Evolutionary conservation across 768 basidiomycete genomes (phyloP), one percentile per base, ranked within the genome.

Genomic region (Russula sp.): DNA sequence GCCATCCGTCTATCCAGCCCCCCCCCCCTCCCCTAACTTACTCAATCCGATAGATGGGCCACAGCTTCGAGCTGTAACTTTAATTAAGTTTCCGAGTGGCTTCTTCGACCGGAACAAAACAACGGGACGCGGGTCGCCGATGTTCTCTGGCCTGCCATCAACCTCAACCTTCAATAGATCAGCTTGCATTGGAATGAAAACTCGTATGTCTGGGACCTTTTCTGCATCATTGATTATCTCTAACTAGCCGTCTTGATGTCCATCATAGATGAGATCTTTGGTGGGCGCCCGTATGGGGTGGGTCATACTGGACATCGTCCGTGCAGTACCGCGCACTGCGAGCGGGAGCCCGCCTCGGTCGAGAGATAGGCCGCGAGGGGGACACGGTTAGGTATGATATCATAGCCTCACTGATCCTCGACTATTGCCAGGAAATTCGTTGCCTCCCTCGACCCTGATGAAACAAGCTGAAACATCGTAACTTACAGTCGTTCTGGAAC

Each of bases 11-110:
- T 18, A 52, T 42, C 27, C 8, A 35, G 13, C 0, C 14, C 3
- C 37, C 31, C 27, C 20, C 0, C 14, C 3, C 37, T n/a, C 27
- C 20, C 1, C 31, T 44, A n/a, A 16, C 51, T 47, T 9, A 50
- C 7, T 6, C 9, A 16, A 7, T 48, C 32, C 9, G 39, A 50
- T 34, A 64, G 63, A 64, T 37, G 59, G 58, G 2, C 49, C 63
- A 16, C 59, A 59, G n/a, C 50, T 64, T 49, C 63, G 63, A 22
- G 64, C 59, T 2, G 6, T 54, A 9, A 55, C 52, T 14, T 31
- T 59, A 39, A 59, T 59, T n/a, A 64, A 64, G 47, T 64, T 39
- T 57, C 62, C 3, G 52, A 64, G 16, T 64, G 62, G 62, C 57
- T 64, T 8, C 37, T 59, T 16, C 20, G n/a, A 37, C 54, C 55